Base-by-base conservation (phyloP, 352 stramenopile genomes). In the Plasmopara muralis region DNA sequence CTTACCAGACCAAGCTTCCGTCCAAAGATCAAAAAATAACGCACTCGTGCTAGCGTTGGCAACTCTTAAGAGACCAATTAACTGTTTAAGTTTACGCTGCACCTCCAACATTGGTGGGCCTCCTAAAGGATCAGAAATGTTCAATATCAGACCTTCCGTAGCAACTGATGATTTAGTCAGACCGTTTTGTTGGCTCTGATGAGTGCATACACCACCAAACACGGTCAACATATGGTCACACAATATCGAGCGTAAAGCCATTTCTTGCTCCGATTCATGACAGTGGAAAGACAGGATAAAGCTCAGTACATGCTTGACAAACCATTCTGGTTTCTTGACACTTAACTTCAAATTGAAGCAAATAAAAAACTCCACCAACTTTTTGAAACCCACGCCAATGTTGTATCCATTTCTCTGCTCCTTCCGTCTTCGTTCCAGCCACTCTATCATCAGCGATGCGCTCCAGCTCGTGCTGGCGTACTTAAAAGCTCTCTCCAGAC, bases 291-390 rank as follows among this genome's bases (percentile, higher is more conserved):
- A 72, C 47, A 87, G 52, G 10, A 81, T 50, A 37, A 82, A 84
- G 42, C 54, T 61, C 33, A 89, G 60, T 35, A 89, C 50, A 52
- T 93, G 83, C 40, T 66, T 66, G 25, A 66, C 40, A 60, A 93
- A 93, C 83, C 83, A 93, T 55, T 84, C 74, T 28, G 75, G 73
- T 50, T 85, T 81, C 57, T 80, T 84, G 40, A 75, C 50, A 61
- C 58, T 86, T 49, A 87, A 68, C 43, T 65, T 69, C 47, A 48
- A 53, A 57, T 58, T 73, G 54, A 60, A 73, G 57, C 72, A 51
- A 55, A 72, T 60, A 48, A 83, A 58, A 33, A 73, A 72, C 41
- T 42, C 55, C 53, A 79, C 50, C 47, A 83, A 49, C 7, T 75
- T 57, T 51, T 65, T 57, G 25, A 77, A 50, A 12, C 39, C 55